phyloP scores from a whole-genome alignment of 768 basidiomycete species.

The Termitomyces sp. region DNA sequence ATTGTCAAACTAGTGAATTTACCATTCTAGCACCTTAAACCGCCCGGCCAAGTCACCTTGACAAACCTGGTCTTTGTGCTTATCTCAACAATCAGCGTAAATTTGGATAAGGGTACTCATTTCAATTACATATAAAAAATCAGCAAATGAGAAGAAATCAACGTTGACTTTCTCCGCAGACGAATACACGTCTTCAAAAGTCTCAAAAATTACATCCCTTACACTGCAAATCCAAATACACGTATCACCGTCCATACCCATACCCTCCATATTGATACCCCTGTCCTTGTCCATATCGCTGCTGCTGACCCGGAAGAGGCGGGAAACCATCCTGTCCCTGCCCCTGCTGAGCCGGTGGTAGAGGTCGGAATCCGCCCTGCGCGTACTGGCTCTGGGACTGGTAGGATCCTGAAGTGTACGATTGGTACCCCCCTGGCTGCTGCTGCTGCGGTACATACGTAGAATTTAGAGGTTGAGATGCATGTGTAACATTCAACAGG shows the following conservation, averaged over 20 bases:
- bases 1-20: too few relatives aligned
- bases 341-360: not conserved
- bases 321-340: not conserved
- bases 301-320: not conserved
- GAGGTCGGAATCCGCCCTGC: not conserved
- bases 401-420: not conserved
- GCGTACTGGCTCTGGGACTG: not conserved
- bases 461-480: not conserved
- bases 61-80: too few relatives aligned
- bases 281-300: not conserved
- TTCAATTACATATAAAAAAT: too few relatives aligned
- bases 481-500: not conserved
- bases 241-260: not conserved
- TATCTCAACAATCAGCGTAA: too few relatives aligned
- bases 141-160: too few relatives aligned
- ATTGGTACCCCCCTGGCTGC: not conserved
- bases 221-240: not conserved
- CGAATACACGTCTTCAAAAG: too few relatives aligned
- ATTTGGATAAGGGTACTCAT: too few relatives aligned
- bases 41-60: constrained; percentile 38
- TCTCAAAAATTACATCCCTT: too few relatives aligned
- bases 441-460: constrained; percentile 8
- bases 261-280: not conserved
- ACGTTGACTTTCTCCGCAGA: too few relatives aligned
- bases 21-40: constrained; percentile 59